Conservation (phyloP, 352 stramenopile genomes). For the Bremia lactucae region DNA sequence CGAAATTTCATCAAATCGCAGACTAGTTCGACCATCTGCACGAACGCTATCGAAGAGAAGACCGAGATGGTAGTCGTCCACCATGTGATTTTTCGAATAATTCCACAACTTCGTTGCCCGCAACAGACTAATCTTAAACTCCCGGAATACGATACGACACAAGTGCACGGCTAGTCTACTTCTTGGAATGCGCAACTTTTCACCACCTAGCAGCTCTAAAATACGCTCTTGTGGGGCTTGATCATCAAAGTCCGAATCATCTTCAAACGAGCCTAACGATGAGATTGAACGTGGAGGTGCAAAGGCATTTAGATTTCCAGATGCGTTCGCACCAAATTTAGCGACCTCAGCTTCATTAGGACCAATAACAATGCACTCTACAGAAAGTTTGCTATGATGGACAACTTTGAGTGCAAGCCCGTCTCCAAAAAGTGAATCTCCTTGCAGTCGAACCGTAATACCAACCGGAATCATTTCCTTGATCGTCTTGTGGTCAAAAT, state of each 20-base stretch:
- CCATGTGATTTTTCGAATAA: conserved; percentile 63
- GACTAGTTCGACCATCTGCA: conserved; percentile 53
- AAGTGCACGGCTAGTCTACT: conserved; percentile 66
- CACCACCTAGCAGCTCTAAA: conserved; percentile 70
- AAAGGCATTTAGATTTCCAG: conserved; percentile 12
- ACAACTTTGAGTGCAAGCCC: conserved; percentile 69
- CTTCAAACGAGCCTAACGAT: conserved; percentile 31
- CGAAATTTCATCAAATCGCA: conserved; percentile 79
- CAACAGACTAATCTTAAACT: conserved; percentile 57
- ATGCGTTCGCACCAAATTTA: background rate
- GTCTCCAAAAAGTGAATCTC: conserved; percentile 68
- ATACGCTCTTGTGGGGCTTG: conserved; percentile 34
- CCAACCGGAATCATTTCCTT: conserved; percentile 84
- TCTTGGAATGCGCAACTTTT: conserved; percentile 74
- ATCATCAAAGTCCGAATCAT: conserved; percentile 23
- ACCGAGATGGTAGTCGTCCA: conserved; percentile 76
- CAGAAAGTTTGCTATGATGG: conserved; percentile 73
- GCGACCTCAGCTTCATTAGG: conserved; percentile 22
- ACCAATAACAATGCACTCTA: conserved; percentile 74
- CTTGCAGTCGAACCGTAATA: conserved; percentile 71
- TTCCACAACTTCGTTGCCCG: conserved; percentile 80
- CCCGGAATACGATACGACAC: conserved; percentile 52
- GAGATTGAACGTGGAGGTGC: conserved; percentile 25
- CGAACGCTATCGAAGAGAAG: conserved; percentile 71
- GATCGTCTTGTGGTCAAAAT: conserved; percentile 86